Conservation (phyloP, 225 moss, liverwort and hornwort species). For the Physcomitrellopsis africana region DNA sequence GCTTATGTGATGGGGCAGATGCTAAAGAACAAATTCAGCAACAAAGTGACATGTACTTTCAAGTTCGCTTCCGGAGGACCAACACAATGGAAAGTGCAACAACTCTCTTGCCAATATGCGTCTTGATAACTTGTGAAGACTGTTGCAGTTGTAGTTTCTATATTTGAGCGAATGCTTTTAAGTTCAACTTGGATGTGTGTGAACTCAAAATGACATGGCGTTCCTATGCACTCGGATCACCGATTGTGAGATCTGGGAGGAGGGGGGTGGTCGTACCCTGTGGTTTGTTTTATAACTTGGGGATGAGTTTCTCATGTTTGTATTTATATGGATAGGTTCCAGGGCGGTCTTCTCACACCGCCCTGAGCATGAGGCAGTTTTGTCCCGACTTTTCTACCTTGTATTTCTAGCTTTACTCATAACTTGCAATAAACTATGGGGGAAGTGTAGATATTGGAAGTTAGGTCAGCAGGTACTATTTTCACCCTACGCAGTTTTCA, state of each 20-base stretch:
- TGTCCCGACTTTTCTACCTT: slow-evolving; percentile 31
- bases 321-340: slow-evolving; percentile 31
- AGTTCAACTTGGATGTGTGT: slow-evolving; percentile 5
- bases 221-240: slow-evolving; percentile 6
- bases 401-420: slow-evolving; percentile 35
- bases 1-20: slow-evolving; percentile 75
- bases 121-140: slow-evolving; percentile 5
- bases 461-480: slow-evolving; percentile 1
- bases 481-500: slow-evolving; percentile 16
- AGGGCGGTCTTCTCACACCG: slow-evolving; percentile 23
- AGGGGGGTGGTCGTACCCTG: background rate
- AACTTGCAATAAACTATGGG: slow-evolving; percentile 32
- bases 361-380: slow-evolving; percentile 24
- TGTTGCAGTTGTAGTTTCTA: background rate
- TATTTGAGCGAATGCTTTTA: background rate
- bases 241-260: background rate
- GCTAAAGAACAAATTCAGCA: slow-evolving; percentile 71
- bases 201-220: background rate
- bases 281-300: slow-evolving; percentile 26
- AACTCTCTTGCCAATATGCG: slow-evolving; percentile 40
- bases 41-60: slow-evolving; percentile 54
- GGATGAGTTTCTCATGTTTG: slow-evolving; percentile 28
- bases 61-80: slow-evolving; percentile 45
- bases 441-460: slow-evolving; percentile 51
- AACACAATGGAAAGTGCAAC: slow-evolving; percentile 59